Evolutionary conservation across 2,329 filamentous ascomycete genomes (phyloP), one percentile per base, ranked within the genome.

Genomic region (Colletotrichum trifolii): DNA sequence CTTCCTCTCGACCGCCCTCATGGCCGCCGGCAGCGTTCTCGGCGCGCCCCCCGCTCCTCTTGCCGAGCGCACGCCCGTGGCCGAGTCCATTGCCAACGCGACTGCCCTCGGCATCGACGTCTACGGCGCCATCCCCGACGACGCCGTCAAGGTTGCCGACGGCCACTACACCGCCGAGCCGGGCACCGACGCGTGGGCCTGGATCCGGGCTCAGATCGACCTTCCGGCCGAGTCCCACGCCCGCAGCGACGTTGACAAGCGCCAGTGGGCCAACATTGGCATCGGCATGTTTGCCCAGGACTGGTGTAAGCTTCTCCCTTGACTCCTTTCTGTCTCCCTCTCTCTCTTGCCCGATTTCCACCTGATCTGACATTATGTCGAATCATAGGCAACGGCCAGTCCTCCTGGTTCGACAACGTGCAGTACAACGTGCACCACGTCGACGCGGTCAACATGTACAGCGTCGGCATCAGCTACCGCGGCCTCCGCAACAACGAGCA

Each of bases 121-220:
- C 25, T 66, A 63, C 9, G 68, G 66, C 11, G 53, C 64, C 12
- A 69, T 69, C 17, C 67, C 67, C n/a, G 43, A 52, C 12, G 69
- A 72, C 36, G 69, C 67, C 43, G 60, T 68, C 36, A 43, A 60
- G 35, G 58, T 66, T 11, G 49, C 60, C 4, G 60, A 67, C 6
- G 69, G 68, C 4, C 66, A 69, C 46, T 69, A 64, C 39, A 69
- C 69, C 8, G 69, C 69, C 8, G 64, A 71, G 61, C 60, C 61
- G 4, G 67, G 67, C 35, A 63, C 67, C 12, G 61, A 68, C 39
- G 69, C 69, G 11, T 68, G 63, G 67, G 58, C 55, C 17, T 71
- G 67, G 68, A 71, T 71, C 42, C 60, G 67, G 33, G 68, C 68
- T 38, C 69, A 69, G 60, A 67, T 68, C 42, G 67, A 69, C 42